phyloP scores from a whole-genome alignment of 495 filamentous ascomycete genomes.

The Podospora fimiseda region DNA sequence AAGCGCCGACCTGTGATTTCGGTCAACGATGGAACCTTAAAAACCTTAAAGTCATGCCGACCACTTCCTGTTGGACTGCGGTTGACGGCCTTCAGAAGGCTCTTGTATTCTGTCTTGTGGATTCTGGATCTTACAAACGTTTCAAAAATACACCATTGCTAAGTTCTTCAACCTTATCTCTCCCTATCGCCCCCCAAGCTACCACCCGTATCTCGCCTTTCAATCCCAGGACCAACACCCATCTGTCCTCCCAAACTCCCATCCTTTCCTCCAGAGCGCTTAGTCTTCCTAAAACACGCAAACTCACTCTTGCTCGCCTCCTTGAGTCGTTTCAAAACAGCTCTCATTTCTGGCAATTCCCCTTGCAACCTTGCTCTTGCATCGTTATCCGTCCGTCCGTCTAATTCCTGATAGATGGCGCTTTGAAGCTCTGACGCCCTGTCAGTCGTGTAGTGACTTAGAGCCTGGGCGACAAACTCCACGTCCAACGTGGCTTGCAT shows the following conservation, averaged over 20 bases:
- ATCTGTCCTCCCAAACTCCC: not conserved
- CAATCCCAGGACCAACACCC: constrained; percentile 1
- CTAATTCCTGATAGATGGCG: constrained; percentile 82
- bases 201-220: constrained; percentile 22
- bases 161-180: not conserved
- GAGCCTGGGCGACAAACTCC: constrained; percentile 91
- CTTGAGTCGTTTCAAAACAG: constrained; percentile 71
- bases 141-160: not conserved
- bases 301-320: constrained; percentile 84
- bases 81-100: too few relatives aligned
- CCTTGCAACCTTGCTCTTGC: constrained; percentile 70
- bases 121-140: too few relatives aligned
- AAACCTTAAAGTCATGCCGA: too few relatives aligned
- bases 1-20: too few relatives aligned
- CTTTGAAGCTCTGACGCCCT: constrained; percentile 71
- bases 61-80: too few relatives aligned
- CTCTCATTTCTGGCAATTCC: constrained; percentile 84
- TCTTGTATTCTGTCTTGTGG: too few relatives aligned
- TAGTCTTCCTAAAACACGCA: constrained; percentile 62
- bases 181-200: constrained; percentile 13
- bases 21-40: too few relatives aligned
- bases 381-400: constrained; percentile 77
- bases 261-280: constrained; percentile 7
- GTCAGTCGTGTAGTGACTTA: constrained; percentile 82
- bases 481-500: constrained; percentile 97